A percentile compares a stretch with the other conserved stretches of the same genome.
These are phyloP conservation scores for Xylaria sp. DNA, from an alignment of 2,329 filamentous ascomycete genomes.

Conservation along the genomic window DNA sequence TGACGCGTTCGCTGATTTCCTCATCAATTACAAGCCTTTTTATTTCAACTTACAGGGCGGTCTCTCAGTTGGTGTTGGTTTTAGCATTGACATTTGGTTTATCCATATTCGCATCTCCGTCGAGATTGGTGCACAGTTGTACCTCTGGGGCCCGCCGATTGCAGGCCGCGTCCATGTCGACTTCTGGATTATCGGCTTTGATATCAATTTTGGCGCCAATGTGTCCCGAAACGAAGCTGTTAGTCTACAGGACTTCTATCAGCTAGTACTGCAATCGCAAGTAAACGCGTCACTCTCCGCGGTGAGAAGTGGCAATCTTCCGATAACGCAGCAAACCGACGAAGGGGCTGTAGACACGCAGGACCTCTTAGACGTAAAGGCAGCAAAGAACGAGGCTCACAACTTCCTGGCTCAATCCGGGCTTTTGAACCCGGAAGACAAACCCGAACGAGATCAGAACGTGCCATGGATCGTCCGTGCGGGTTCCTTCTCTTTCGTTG, in stretches of 20 bases:
- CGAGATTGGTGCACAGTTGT: constrained; percentile 46
- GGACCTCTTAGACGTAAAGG: too few relatives aligned
- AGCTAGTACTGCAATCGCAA: constrained; percentile 6
- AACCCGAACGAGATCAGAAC: constrained; percentile 29
- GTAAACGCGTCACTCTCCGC: not conserved
- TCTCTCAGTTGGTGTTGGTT: constrained; percentile 46
- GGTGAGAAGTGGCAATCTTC: too few relatives aligned
- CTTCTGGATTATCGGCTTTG: constrained; percentile 44
- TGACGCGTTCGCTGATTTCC: constrained; percentile 54
- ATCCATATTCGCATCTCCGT: constrained; percentile 43
- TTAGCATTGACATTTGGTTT: constrained; percentile 46
- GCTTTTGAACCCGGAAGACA: constrained; percentile 25
- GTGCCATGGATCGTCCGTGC: constrained; percentile 37
- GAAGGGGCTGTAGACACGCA: too few relatives aligned
- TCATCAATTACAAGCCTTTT: constrained; percentile 56
- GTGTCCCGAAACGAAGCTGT: not conserved
- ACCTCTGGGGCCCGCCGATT: constrained; percentile 47
- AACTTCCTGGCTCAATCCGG: constrained; percentile 36
- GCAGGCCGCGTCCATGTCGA: constrained; percentile 48
- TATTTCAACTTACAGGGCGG: constrained; percentile 48
- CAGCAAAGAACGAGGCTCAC: constrained; percentile 31
- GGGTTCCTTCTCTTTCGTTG: constrained; percentile 39
- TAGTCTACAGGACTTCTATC: constrained; percentile 26
- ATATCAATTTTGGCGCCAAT: constrained; percentile 19
- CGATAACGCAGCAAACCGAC: too few relatives aligned